Evolutionary conservation across 306 rosid species (phyloP).

Genomic region (Prinsepia uniflora): DNA sequence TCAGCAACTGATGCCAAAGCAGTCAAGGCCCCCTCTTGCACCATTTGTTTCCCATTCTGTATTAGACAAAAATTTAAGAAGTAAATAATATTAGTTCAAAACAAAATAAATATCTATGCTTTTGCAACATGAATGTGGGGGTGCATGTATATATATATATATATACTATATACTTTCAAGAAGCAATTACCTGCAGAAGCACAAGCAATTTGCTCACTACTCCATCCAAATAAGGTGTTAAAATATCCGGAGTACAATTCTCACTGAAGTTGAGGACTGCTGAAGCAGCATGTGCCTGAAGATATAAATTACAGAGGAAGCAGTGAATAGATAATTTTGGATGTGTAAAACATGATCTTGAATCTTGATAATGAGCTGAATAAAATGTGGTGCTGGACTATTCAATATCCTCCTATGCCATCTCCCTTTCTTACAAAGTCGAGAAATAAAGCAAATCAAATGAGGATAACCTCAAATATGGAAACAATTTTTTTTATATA

Average conservation of each 20-base stretch:
- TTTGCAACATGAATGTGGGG: neutral
- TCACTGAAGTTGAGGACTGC: slow-evolving; percentile 99
- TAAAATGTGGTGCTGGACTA: neutral
- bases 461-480: neutral
- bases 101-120: slow-evolving; percentile 1
- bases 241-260: slow-evolving; percentile 89
- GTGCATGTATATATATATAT: no score
- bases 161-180: neutral
- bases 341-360: neutral
- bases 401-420: neutral
- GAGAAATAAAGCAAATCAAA: neutral
- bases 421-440: neutral
- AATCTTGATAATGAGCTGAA: neutral
- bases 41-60: slow-evolving; percentile 99
- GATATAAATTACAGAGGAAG: slow-evolving; percentile 3
- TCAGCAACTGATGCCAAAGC: slow-evolving; percentile 99
- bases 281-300: slow-evolving; percentile 99
- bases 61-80: slow-evolving; percentile 20
- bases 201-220: slow-evolving; percentile 89
- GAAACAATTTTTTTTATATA: neutral
- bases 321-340: neutral
- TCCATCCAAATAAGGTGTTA: slow-evolving; percentile 90
- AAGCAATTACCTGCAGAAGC: slow-evolving; percentile 74
- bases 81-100: slow-evolving; percentile 1
- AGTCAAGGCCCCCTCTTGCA: slow-evolving; percentile 98